A percentile compares a stretch with the other conserved stretches of the same genome.
Evolutionary conservation across 371 early-diverging fungal genomes (phyloP).

Genomic region (Lichtheimia ramosa): DNA sequence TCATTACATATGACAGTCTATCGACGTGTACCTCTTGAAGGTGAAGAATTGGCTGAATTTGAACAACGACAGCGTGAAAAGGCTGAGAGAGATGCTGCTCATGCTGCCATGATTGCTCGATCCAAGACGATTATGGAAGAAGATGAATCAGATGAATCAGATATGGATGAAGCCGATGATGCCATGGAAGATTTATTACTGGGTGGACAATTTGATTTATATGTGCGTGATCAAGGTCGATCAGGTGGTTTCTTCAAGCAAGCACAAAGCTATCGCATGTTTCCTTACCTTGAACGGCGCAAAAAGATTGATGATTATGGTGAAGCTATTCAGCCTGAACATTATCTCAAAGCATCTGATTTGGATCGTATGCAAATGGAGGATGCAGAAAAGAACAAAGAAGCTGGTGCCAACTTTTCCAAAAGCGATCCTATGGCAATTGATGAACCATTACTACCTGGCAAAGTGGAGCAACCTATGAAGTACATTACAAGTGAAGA

Average conservation of each 20-base stretch:
- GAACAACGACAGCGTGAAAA: constrained; percentile 61
- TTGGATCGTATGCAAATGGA: constrained; percentile 36
- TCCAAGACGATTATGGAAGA: constrained; percentile 73
- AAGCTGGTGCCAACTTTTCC: constrained; percentile 52
- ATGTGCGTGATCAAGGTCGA: constrained; percentile 72
- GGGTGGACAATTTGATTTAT: constrained; percentile 72
- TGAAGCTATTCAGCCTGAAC: constrained; percentile 82
- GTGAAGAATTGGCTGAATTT: constrained; percentile 78
- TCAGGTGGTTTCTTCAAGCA: constrained; percentile 81
- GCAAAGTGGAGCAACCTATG: constrained; percentile 64
- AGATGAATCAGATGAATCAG: constrained; percentile 66
- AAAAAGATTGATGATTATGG: constrained; percentile 94
- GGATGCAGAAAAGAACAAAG: constrained; percentile 30
- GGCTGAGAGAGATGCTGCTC: constrained; percentile 72
- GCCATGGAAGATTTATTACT: constrained; percentile 55
- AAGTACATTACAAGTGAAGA: constrained; percentile 69
- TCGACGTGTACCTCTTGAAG: constrained; percentile 80
- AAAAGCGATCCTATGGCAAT: constrained; percentile 39
- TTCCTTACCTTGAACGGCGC: constrained; percentile 81
- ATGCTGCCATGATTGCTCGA: constrained; percentile 70
- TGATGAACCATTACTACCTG: constrained; percentile 47
- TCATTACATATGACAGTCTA: constrained; percentile 36
- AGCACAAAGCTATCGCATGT: constrained; percentile 84
- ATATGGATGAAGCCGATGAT: constrained; percentile 66
- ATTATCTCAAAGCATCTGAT: constrained; percentile 62